phyloP scores from a whole-genome alignment of 176 grass and related monocot species.

The Oryza brachyantha region DNA sequence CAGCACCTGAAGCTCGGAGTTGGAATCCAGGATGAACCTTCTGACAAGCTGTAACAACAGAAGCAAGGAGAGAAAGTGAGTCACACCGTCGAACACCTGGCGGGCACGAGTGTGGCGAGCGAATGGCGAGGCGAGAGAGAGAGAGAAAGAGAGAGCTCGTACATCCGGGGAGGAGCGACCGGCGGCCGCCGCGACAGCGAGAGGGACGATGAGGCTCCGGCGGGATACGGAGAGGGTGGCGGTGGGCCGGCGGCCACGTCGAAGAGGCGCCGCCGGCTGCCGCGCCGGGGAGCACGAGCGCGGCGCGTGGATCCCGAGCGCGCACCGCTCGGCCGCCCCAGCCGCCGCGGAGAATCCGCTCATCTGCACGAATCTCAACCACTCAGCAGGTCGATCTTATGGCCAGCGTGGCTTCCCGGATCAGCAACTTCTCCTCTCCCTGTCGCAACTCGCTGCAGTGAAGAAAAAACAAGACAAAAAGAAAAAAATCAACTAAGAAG shows the following conservation, averaged over 20 bases:
- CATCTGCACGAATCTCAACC: conserved; percentile 32
- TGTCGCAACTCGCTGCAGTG: not conserved
- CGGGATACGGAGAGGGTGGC: conserved; percentile 14
- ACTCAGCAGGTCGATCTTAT: not conserved
- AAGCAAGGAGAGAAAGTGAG: not conserved
- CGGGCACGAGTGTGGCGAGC: not conserved
- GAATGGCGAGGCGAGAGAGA: not conserved
- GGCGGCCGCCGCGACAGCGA: conserved; percentile 37
- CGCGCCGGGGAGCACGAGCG: conserved; percentile 20
- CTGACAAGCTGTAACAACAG: conserved; percentile 46
- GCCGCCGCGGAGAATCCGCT: conserved; percentile 31
- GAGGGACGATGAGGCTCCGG: conserved; percentile 30
- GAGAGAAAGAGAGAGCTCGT: not conserved
- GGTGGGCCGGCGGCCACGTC: not conserved
- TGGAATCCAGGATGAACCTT: conserved; percentile 71
- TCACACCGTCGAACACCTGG: not conserved
- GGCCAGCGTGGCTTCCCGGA: not conserved
- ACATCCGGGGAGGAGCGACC: conserved; percentile 39
- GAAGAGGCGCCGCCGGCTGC: not conserved
- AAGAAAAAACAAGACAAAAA: not conserved
- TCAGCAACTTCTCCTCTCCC: not conserved
- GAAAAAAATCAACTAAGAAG: not conserved
- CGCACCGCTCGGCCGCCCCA: conserved; percentile 34
- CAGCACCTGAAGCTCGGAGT: conserved; percentile 75
- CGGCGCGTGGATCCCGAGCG: conserved; percentile 39